Base-by-base conservation (phyloP, 2,329 filamentous ascomycete genomes). In the Tolypocladium cylindrosporum region DNA sequence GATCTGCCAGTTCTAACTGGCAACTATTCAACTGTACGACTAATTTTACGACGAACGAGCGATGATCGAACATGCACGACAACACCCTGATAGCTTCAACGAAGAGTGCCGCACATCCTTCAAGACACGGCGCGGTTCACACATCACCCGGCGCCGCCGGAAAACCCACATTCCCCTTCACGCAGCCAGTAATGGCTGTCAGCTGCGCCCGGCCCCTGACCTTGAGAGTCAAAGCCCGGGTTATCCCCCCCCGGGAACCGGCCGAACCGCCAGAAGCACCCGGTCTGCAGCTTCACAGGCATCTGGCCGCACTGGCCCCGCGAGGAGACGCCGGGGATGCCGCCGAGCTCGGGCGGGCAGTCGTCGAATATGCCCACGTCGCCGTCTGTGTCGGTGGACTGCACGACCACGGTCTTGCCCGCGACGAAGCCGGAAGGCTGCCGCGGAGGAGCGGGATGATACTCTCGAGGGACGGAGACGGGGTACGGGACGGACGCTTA, bases 221-320 rank as follows among this genome's bases (percentile, higher is more conserved):
- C 69, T 81, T 75, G 71, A 70, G 82, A 86, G 57, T 70, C 73
- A 57, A 86, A 78, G 36, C 64, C 65, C 8, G 82, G 82, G 71
- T 85, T 85, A 67, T 85, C 79, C 54, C 81, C 77, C 61, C 78
- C 78, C 62, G 74, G 65, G 71, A 86, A 85, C 82, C 82, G 86
- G 72, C 85, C 80, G 66, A 85, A 87, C 60, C 83, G 80, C 80
- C 83, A 87, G 67, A 79, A 73, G 71, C 83, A 86, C 10, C 83
- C 83, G 11, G 71, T 73, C 72, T 82, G 79, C 55, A 86, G 74
- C 42, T 75, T 71, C 42, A 67, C 71, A 0, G 83, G 83, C 71
- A 84, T 80, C 55, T 68, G 66, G 60, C 76, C 72, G 71, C 83
- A 86, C 39, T 80, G 75, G 55, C 71, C 70, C 57, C 78, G 73